phyloP scores from a whole-genome alignment of 345 rosid genomes.

The Theobroma cacao region DNA sequence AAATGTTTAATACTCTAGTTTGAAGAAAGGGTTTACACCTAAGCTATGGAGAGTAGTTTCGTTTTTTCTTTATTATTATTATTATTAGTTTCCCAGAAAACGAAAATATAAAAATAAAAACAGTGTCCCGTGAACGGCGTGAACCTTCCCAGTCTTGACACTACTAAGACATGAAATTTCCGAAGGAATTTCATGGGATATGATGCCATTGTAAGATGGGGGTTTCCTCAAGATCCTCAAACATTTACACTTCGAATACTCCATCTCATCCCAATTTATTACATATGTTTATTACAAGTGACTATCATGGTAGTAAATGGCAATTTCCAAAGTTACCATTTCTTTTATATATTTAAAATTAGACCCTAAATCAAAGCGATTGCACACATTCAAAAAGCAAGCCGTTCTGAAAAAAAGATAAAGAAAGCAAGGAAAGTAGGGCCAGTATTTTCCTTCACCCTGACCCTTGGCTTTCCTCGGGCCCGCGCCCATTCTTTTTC shows the following conservation, averaged over 20 bases:
- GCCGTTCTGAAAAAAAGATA: background rate
- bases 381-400: background rate
- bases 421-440: background rate
- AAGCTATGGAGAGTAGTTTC: too few species aligned
- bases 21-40: too few species aligned
- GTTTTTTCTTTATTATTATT: too few species aligned
- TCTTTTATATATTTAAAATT: too few species aligned
- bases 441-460: background rate
- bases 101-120: background rate
- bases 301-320: too few species aligned
- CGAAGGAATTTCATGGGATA: background rate
- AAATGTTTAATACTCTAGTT: too few species aligned
- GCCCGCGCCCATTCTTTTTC: background rate
- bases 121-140: constrained; percentile 9
- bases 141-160: background rate
- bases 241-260: background rate
- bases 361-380: background rate
- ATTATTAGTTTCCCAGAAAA: background rate
- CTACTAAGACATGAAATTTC: background rate
- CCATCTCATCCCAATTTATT: too few species aligned
- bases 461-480: background rate
- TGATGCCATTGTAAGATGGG: background rate
- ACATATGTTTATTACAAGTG: too few species aligned
- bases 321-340: background rate
- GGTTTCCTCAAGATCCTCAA: background rate